Conservation (phyloP, 1,284 basidiomycete species). For the Mixia osmundae region DNA sequence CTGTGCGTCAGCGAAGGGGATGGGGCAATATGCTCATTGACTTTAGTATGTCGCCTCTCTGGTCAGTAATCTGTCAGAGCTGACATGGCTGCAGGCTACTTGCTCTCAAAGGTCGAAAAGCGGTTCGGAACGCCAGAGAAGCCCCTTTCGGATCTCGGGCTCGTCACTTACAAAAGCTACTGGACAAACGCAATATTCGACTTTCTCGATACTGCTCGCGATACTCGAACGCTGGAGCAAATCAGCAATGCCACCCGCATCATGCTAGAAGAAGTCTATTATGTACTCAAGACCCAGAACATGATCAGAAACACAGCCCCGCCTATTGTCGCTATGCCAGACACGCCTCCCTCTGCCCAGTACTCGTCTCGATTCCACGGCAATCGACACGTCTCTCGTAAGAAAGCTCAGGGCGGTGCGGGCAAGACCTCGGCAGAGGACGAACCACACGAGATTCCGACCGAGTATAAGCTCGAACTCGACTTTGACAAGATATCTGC, state of each 20-base stretch:
- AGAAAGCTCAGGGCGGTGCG: neutral
- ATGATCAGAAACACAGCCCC: constrained; percentile 38
- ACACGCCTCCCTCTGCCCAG: constrained; percentile 6
- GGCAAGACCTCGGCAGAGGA: too few species aligned
- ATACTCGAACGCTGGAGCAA: too few species aligned
- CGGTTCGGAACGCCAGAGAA: constrained; percentile 74
- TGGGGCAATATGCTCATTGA: constrained; percentile 91
- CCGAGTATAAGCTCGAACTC: constrained; percentile 51
- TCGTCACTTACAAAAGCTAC: constrained; percentile 79
- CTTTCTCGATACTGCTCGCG: constrained; percentile 4
- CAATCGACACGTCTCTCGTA: constrained; percentile 1
- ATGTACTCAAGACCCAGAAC: constrained; percentile 46
- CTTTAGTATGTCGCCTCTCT: constrained; percentile 46
- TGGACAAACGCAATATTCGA: constrained; percentile 78
- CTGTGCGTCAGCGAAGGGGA: constrained; percentile 75
- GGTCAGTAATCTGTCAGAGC: neutral
- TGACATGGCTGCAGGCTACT: constrained; percentile 41
- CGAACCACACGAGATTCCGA: constrained; percentile 34
- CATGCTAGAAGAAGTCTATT: constrained; percentile 68
- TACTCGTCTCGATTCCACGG: constrained; percentile 1
- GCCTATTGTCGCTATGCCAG: constrained; percentile 13
- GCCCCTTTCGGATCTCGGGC: constrained; percentile 69
- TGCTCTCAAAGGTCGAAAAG: constrained; percentile 83
- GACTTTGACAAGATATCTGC: constrained; percentile 39
- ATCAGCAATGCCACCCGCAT: constrained; percentile 70